A percentile compares a stretch with the other conserved stretches of the same genome.
Evolutionary conservation across 1,139 yeast genomes (phyloP).

Genomic region (Suhomyces atakaporum): DNA sequence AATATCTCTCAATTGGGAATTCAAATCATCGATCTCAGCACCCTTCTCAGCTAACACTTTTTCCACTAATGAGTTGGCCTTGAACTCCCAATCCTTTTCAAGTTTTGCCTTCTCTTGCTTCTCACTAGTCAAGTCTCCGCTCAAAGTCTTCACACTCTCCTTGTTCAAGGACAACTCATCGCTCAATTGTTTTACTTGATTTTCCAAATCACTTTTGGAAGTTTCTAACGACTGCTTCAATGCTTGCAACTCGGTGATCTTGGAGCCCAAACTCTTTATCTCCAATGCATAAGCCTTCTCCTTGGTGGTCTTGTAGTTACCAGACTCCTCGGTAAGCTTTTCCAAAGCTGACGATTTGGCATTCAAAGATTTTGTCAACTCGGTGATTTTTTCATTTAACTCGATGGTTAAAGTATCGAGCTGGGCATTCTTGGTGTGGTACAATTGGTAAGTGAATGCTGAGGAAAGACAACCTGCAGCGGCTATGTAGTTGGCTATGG

Average conservation of each 20-base stretch:
- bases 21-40: slow-evolving; percentile 13
- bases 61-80: slow-evolving; percentile 34
- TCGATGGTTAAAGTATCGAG: slow-evolving; percentile 18
- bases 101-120: slow-evolving; percentile 18
- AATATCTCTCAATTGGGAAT: slow-evolving; percentile 2
- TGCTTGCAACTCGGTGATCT: slow-evolving; percentile 13
- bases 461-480: slow-evolving; percentile 29
- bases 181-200: slow-evolving; percentile 10
- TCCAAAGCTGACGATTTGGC: slow-evolving; percentile 15
- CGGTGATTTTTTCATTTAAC: slow-evolving; percentile 17
- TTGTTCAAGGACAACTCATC: slow-evolving; percentile 7
- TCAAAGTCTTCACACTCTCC: slow-evolving; percentile 7
- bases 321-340: slow-evolving; percentile 9
- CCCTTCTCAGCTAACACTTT: slow-evolving; percentile 30
- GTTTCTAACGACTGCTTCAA: slow-evolving; percentile 12
- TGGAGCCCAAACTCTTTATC: slow-evolving; percentile 10
- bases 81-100: slow-evolving; percentile 28
- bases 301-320: slow-evolving; percentile 5
- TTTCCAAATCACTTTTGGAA: slow-evolving; percentile 12
- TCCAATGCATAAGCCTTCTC: slow-evolving; percentile 12
- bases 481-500: slow-evolving; percentile 22
- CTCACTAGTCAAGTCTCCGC: slow-evolving; percentile 11
- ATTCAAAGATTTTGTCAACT: slow-evolving; percentile 15
- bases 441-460: slow-evolving; percentile 28
- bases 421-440: slow-evolving; percentile 28